phyloP scores from a whole-genome alignment of 108 stramenopile species.

The Nitzschia palea region DNA sequence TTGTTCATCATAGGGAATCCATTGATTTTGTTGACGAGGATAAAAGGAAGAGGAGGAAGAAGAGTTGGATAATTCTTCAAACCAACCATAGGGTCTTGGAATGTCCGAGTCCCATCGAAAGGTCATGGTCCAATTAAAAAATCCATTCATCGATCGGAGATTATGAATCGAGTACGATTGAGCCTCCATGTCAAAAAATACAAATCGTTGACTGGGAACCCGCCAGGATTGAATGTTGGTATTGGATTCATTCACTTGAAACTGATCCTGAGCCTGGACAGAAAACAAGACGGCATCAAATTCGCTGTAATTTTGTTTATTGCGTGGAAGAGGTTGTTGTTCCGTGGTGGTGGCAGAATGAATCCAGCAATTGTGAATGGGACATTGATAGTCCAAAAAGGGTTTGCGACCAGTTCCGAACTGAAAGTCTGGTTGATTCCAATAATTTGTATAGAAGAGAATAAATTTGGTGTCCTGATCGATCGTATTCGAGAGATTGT shows the following conservation, averaged over 20 bases:
- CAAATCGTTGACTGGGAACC: constrained; percentile 32
- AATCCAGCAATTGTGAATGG: constrained; percentile 7
- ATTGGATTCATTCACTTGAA: neutral
- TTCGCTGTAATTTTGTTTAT: neutral
- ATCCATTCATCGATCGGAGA: constrained; percentile 13
- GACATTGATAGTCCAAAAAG: constrained; percentile 13
- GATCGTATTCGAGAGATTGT: too few relatives aligned
- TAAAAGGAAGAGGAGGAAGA: neutral
- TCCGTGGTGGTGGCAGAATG: neutral
- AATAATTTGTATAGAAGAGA: constrained; percentile 7
- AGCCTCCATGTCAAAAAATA: constrained; percentile 31
- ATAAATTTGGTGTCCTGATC: constrained; percentile 5
- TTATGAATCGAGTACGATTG: neutral
- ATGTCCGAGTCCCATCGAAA: constrained; percentile 29
- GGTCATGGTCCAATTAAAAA: constrained; percentile 45
- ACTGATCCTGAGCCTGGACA: neutral
- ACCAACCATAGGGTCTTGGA: constrained; percentile 32
- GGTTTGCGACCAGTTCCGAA: constrained; percentile 12
- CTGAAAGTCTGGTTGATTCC: constrained; percentile 10
- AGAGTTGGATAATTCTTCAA: constrained; percentile 6
- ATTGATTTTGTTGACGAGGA: neutral
- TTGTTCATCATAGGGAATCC: constrained; percentile 12
- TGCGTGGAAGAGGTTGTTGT: neutral
- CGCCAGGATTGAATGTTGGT: constrained; percentile 4
- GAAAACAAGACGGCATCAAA: constrained; percentile 14